Conservation (phyloP, 371 early-diverging fungal species). For the Massospora cicadina region DNA sequence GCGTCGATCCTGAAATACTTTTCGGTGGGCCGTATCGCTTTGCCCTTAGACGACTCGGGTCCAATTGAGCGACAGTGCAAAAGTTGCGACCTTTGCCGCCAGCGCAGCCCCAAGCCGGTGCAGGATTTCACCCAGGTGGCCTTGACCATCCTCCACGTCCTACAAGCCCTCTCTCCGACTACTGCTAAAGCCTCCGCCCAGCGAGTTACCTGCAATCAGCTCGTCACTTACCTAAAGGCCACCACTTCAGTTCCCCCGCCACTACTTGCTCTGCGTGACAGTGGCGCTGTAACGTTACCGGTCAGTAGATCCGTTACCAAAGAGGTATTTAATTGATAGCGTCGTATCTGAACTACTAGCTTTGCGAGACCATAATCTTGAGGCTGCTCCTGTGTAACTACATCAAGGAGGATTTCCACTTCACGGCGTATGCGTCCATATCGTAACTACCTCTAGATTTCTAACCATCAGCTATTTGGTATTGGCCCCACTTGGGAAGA, state of each 20-base stretch:
- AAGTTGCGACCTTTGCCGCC: not conserved
- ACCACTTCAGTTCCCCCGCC: not conserved
- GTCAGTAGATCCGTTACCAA: not conserved
- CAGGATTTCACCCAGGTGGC: not conserved
- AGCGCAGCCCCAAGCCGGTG: too few species aligned
- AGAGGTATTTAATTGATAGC: not conserved
- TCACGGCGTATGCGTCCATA: slow-evolving; percentile 1
- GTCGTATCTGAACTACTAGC: not conserved
- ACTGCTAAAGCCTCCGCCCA: not conserved
- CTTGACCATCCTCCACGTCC: not conserved
- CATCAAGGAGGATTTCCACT: slow-evolving; percentile 2
- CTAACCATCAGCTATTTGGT: not conserved
- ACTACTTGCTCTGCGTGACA: not conserved
- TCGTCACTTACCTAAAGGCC: slow-evolving; percentile 4
- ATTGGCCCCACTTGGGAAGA: not conserved
- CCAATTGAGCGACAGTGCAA: not conserved
- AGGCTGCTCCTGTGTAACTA: not conserved
- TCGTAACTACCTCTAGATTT: not conserved
- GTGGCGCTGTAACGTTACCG: not conserved
- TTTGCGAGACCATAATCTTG: not conserved
- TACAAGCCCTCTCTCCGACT: not conserved
- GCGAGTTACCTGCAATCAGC: not conserved
- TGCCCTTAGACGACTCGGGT: too few species aligned
- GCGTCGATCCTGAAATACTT: not conserved
- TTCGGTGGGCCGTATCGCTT: not conserved